Conservation (phyloP, 306 rosid species). For the Abrus precatorius region DNA sequence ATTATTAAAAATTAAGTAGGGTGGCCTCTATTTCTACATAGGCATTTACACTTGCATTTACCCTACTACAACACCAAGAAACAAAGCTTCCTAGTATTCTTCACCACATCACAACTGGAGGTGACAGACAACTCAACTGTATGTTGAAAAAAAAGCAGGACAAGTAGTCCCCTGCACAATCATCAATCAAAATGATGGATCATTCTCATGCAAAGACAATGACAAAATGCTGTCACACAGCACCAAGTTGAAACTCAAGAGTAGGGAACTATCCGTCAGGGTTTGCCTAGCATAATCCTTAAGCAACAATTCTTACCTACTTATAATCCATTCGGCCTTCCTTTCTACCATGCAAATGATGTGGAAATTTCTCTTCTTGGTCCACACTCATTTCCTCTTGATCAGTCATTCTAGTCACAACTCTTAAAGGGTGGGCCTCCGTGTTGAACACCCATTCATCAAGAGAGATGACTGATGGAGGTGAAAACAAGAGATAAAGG, state of each 20-base stretch:
- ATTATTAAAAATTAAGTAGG: conserved; percentile 4
- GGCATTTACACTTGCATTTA: conserved; percentile 42
- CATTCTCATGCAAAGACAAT: conserved; percentile 21
- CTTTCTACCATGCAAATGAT: conserved; percentile 57
- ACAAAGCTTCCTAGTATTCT: conserved; percentile 36
- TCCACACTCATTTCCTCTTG: conserved; percentile 12
- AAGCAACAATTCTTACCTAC: conserved; percentile 38
- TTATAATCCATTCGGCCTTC: conserved; percentile 54
- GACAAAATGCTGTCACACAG: conserved; percentile 33
- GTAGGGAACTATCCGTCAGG: conserved; percentile 44
- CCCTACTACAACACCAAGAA: conserved; percentile 37
- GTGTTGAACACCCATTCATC: conserved; percentile 81
- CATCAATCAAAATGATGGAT: conserved; percentile 24
- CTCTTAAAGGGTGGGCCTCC: conserved; percentile 73
- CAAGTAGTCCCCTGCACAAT: conserved; percentile 28
- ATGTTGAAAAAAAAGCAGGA: conserved; percentile 28
- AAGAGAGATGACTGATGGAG: conserved; percentile 63
- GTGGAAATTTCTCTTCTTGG: conserved; percentile 49
- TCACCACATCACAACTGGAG: conserved; percentile 33
- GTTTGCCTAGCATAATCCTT: conserved; percentile 35
- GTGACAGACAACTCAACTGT: conserved; percentile 30
- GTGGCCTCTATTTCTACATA: conserved; percentile 29
- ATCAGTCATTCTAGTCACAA: conserved; percentile 47
- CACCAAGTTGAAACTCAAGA: conserved; percentile 31
- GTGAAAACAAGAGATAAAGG: conserved; percentile 75